Evolutionary conservation across 371 early-diverging fungal genomes (phyloP), one percentile per base, ranked within the genome.

Genomic region (Haplosporangium sp.): DNA sequence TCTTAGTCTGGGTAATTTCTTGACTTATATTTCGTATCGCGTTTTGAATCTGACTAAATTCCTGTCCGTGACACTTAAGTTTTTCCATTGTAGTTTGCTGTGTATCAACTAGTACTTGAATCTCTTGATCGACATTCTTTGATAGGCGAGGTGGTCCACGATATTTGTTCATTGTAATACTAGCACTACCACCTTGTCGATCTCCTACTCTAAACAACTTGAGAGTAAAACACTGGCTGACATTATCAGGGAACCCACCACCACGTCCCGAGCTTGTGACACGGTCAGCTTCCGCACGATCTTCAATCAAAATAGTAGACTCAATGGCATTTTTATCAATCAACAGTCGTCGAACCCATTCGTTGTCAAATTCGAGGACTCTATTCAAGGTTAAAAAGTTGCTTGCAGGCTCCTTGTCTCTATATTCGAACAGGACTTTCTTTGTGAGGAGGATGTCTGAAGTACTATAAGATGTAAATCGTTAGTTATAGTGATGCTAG

Each of bases 241-340:
- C 92, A 62, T 97, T 96, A 8, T 63, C 77, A 3, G 97, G 97
- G 56, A 85, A 85, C 5, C 85, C 76, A 0, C 84, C 86, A 17
- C 67, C 19, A 0, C 55, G 82, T 4, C 82, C 82, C 5, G 82
- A 81, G 20, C 69, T 67, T 85, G 94, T 95, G n/a, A 97, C 64
- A 0, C 76, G 61, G 75, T 97, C 95, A 11, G 94, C 98, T 40
- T 90, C 87, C 0, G 76, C 72, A 61, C 96, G 92, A 38, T 89
- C 85, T 15, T 89, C 85, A 50, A 96, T 90, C 48, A 98, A 82
- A n/a, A 96, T 86, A 5, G 86, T 89, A 34, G 90, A 87, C 79
- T 98, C 97, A 69, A 96, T 94, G 40, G 85, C 78, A 72, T 85
- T 85, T 47, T 88, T 78, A 53, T 93, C 89, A 71, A 97, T 92